Percentiles rank a stretch among this genome's conserved stretches.
Conservation (phyloP, 176 grass and related monocot genomes). For the Carex cristatella region DNA sequence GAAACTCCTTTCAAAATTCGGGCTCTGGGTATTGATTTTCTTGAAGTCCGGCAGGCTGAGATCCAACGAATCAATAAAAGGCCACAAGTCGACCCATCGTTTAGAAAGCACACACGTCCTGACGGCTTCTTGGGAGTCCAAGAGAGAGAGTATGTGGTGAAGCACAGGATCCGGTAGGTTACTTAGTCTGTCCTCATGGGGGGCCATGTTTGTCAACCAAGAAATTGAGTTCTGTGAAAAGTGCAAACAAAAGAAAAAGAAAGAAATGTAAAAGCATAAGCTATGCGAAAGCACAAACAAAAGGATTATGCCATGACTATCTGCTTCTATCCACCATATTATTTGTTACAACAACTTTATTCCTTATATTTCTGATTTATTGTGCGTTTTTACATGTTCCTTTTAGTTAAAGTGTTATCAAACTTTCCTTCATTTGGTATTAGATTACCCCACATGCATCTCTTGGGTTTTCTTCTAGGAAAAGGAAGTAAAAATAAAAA, state of each 20-base stretch:
- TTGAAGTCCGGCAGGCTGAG: not conserved
- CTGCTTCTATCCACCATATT: too few species aligned
- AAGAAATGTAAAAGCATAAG: not conserved
- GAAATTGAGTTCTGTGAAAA: not conserved
- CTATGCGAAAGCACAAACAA: not conserved
- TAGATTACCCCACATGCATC: not conserved
- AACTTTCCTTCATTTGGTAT: too few species aligned
- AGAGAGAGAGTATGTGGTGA: constrained; percentile 2
- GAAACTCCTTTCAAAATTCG: not conserved
- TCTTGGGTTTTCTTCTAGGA: too few species aligned
- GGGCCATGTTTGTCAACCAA: not conserved
- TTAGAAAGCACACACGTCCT: not conserved
- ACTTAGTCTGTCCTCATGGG: not conserved
- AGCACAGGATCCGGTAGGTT: not conserved
- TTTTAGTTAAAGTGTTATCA: too few species aligned
- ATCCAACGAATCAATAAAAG: not conserved
- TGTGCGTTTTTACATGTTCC: too few species aligned
- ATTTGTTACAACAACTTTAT: too few species aligned
- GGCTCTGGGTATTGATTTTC: not conserved
- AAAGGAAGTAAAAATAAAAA: not conserved
- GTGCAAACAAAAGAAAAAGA: not conserved
- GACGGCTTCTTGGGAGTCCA: constrained; percentile 1
- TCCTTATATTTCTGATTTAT: too few species aligned
- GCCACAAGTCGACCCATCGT: not conserved
- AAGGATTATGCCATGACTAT: too few species aligned